These are phyloP conservation scores for Metschnikowia cerradonensis DNA, from an alignment of 805 yeast species.

Conservation along the genomic window DNA sequence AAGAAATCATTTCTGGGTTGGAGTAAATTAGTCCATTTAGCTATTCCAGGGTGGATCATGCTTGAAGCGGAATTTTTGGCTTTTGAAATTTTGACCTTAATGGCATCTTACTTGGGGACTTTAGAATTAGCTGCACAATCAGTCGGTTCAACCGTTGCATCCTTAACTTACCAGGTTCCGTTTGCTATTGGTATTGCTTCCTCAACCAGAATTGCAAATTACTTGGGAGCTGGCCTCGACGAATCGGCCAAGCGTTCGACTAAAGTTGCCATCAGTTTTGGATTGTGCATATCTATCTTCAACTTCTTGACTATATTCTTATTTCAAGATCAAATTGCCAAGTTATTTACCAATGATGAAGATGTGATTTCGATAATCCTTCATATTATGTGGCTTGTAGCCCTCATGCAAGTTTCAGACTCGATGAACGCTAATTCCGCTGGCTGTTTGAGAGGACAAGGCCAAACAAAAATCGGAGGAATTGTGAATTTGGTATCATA, in stretches of 20 bases:
- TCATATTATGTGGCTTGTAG: constrained; percentile 56
- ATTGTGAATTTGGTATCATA: constrained; percentile 53
- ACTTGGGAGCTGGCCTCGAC: constrained; percentile 45
- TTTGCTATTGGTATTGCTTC: constrained; percentile 57
- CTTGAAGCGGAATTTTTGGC: constrained; percentile 59
- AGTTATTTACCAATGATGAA: constrained; percentile 55
- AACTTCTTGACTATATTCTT: constrained; percentile 29
- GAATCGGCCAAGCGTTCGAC: constrained; percentile 35
- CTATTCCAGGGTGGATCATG: constrained; percentile 56
- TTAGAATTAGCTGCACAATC: constrained; percentile 52
- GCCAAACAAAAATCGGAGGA: constrained; percentile 63
- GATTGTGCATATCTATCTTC: constrained; percentile 29
- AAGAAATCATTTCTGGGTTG: constrained; percentile 42
- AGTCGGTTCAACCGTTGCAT: constrained; percentile 38
- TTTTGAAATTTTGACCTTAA: constrained; percentile 52
- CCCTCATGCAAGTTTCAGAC: constrained; percentile 68
- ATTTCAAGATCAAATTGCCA: constrained; percentile 34
- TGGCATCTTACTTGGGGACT: constrained; percentile 54
- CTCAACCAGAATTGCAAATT: constrained; percentile 55
- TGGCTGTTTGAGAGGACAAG: constrained; percentile 76
- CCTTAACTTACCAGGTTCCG: constrained; percentile 51
- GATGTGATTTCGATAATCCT: constrained; percentile 51
- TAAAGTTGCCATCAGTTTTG: constrained; percentile 34
- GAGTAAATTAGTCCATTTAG: constrained; percentile 41
- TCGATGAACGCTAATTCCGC: constrained; percentile 68